These are phyloP conservation scores for Croton setiger DNA, from an alignment of 441 rosid species.

Conservation along the genomic window DNA sequence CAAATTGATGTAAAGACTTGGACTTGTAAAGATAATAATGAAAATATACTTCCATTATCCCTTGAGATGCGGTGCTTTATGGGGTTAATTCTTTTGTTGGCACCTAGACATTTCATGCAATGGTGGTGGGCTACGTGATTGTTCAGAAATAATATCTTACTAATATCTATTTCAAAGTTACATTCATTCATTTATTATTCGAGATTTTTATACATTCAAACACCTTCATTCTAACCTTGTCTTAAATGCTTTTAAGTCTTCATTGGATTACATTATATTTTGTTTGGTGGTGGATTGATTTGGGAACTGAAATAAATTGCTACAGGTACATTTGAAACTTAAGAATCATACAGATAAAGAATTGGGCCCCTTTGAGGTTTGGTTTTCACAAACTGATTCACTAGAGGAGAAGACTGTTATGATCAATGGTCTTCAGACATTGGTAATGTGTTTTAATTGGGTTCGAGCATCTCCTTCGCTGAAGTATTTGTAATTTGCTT, in stretches of 20 bases:
- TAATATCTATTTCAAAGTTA: background rate
- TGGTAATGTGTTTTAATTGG: constrained; percentile 44
- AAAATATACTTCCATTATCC: background rate
- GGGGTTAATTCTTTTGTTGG: background rate
- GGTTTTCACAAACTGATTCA: constrained; percentile 57
- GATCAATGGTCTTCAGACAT: constrained; percentile 73
- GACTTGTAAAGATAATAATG: background rate
- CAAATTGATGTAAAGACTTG: background rate
- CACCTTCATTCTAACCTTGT: too few species aligned
- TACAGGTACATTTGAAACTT: constrained; percentile 70
- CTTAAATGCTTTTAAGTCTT: constrained; percentile 16
- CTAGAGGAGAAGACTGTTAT: constrained; percentile 60
- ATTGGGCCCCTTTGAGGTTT: constrained; percentile 81
- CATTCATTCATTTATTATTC: background rate
- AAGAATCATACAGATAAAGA: constrained; percentile 69
- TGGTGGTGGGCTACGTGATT: background rate
- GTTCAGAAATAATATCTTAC: background rate
- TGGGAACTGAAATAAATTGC: constrained; percentile 25
- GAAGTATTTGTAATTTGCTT: too few species aligned
- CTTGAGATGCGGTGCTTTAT: background rate
- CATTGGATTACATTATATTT: background rate
- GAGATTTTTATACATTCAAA: background rate
- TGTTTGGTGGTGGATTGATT: constrained; percentile 16
- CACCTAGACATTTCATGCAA: background rate
- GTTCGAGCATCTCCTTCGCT: constrained; percentile 4